phyloP scores from a whole-genome alignment of 2,329 filamentous ascomycete genomes.

The Aspergillus clavatus region DNA sequence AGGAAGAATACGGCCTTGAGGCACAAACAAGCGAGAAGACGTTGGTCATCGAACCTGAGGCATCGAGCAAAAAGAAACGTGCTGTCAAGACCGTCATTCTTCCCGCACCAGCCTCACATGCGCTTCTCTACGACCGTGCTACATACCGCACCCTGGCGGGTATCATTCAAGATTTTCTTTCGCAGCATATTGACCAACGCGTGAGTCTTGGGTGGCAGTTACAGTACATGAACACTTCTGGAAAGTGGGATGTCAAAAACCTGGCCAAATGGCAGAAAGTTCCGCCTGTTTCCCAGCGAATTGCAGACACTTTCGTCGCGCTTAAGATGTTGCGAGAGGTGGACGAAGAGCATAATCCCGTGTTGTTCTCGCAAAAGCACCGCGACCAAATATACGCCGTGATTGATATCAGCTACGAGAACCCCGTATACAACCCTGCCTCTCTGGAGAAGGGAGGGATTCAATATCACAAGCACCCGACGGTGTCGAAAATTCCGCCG shows the following conservation, averaged over 20 bases:
- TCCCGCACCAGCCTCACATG: constrained; percentile 74
- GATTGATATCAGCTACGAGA: constrained; percentile 86
- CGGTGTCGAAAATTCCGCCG: constrained; percentile 86
- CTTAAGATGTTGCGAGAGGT: constrained; percentile 92
- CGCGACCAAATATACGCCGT: constrained; percentile 65
- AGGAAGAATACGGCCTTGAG: constrained; percentile 26
- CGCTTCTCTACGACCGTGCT: constrained; percentile 72
- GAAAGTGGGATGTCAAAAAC: constrained; percentile 98
- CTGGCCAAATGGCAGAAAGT: constrained; percentile 85
- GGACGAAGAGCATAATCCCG: constrained; percentile 75
- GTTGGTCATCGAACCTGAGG: constrained; percentile 1
- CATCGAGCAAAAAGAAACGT: constrained; percentile 37
- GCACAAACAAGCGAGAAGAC: constrained; percentile 18
- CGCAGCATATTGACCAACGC: constrained; percentile 67
- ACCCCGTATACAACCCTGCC: constrained; percentile 78
- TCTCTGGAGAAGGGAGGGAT: constrained; percentile 63
- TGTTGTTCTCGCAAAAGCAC: constrained; percentile 65
- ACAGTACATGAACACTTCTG: constrained; percentile 78
- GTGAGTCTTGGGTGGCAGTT: constrained; percentile 87
- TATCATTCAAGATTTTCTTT: constrained; percentile 76
- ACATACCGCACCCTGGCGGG: constrained; percentile 73
- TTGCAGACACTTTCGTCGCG: constrained; percentile 75
- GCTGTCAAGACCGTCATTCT: constrained; percentile 66
- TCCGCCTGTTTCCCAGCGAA: constrained; percentile 68
- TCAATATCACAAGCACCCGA: constrained; percentile 80